Base-by-base conservation (phyloP, 768 basidiomycete species). In the Mrakia blollopis region DNA sequence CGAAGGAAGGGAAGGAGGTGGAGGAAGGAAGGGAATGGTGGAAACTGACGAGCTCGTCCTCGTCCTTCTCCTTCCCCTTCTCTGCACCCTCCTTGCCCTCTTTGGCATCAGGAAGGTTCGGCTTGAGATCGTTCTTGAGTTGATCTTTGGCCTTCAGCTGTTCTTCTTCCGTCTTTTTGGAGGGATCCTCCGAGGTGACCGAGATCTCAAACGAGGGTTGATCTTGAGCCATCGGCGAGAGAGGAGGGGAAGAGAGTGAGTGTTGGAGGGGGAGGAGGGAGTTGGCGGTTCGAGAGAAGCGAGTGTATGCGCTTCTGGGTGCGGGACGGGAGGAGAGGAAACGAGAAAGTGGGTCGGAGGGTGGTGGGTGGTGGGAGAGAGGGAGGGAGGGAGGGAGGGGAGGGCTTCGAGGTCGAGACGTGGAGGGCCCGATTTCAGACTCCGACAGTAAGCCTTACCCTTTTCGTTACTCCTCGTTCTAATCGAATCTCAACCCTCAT, bases 41-140 rank as follows among this genome's bases (percentile, higher is more conserved):
- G 44, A 44, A 50, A 87, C 92, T 82, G 81, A 95, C 94, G 84
- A 97, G 83, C 80, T 95, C 89, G 35, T 80, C 81, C 76, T 86
- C 86, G 9, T 83, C 85, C 75, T 85, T 85, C 30, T 80, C 69
- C 74, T 79, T 78, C 14, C 77, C 79, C 73, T 81, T 79, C 18
- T 28, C 37, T n/a, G 63, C 28, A n/a, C 75, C 74, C 13, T 57
- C 35, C 68, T 62, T 73, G 68, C 74, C 74, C 60, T 76, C 79
- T 50, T 50, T 61, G 37, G 76, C 41, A 30, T 78, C 72, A 32
- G 47, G 47, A 50, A 68, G 44, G 3, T 73, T 7, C 3, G 75
- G 37, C 32, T 57, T 68, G 65, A 41, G 61, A 23, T 30, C 69
- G 11, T 75, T 79, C 80, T 84, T 85, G 54, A 82, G 72, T 60